Evolutionary conservation across 108 stramenopile species (phyloP).

Genomic region (Bacterosira constricta): DNA sequence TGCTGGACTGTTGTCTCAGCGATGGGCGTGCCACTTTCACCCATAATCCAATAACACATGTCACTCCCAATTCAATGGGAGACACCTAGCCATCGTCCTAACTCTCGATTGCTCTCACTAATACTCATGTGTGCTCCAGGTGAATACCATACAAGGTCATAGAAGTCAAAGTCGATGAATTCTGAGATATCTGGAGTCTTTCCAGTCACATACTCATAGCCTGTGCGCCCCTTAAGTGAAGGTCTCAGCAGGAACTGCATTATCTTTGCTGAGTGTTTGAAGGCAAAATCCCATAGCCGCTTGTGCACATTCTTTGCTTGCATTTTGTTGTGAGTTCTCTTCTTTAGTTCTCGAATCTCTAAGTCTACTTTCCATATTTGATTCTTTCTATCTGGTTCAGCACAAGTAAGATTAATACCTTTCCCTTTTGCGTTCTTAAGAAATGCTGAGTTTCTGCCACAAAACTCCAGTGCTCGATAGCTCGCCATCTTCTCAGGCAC

Average conservation of each 20-base stretch:
- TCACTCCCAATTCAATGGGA: slow-evolving; percentile 31
- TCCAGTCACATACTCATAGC: slow-evolving; percentile 37
- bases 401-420: slow-evolving; percentile 1
- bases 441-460: slow-evolving; percentile 31
- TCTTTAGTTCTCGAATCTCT: slow-evolving; percentile 19
- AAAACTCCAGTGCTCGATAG: slow-evolving; percentile 11
- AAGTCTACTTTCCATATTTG: slow-evolving; percentile 22
- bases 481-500: slow-evolving; percentile 11
- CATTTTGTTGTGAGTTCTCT: slow-evolving; percentile 10
- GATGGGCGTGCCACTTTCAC: slow-evolving; percentile 15
- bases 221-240: slow-evolving; percentile 7
- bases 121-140: background rate
- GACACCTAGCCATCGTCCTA: slow-evolving; percentile 55
- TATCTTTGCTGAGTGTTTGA: slow-evolving; percentile 12
- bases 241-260: background rate
- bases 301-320: background rate
- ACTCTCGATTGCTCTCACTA: background rate
- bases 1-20: slow-evolving; percentile 31
- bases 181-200: slow-evolving; percentile 43
- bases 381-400: slow-evolving; percentile 14
- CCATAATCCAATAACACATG: slow-evolving; percentile 45
- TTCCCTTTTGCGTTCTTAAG: background rate
- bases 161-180: slow-evolving; percentile 39
- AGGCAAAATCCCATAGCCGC: slow-evolving; percentile 40
- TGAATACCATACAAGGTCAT: slow-evolving; percentile 39